Conservation (phyloP, 2,329 filamentous ascomycete species). For the Cladosporium oxysporum region DNA sequence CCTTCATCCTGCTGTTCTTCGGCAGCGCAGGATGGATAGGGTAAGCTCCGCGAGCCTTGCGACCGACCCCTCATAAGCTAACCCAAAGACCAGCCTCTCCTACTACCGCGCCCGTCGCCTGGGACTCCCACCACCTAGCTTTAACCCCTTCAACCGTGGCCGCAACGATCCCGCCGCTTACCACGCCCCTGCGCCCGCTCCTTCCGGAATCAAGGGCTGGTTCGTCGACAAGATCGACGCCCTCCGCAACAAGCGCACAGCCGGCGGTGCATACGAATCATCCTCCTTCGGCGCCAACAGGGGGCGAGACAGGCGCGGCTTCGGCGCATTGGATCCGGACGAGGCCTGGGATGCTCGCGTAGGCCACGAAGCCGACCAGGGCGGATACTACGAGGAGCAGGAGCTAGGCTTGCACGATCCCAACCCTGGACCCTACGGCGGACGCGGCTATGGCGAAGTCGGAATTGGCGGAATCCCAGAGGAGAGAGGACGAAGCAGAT, state of each 20-base stretch:
- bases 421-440: constrained; percentile 43
- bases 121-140: constrained; percentile 70
- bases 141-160: constrained; percentile 66
- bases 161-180: constrained; percentile 33
- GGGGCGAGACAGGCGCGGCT: constrained; percentile 43
- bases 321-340: constrained; percentile 74
- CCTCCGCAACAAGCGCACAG: constrained; percentile 66
- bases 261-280: constrained; percentile 52
- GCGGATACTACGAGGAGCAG: constrained; percentile 71
- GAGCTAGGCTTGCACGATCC: constrained; percentile 63
- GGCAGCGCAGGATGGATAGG: constrained; percentile 66
- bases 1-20: constrained; percentile 63
- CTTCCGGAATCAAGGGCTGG: constrained; percentile 71
- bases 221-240: constrained; percentile 65
- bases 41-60: constrained; percentile 26
- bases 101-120: constrained; percentile 72
- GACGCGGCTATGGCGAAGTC: constrained; percentile 37
- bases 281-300: constrained; percentile 35
- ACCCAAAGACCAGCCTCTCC: constrained; percentile 53
- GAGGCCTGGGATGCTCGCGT: constrained; percentile 84
- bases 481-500: constrained; percentile 49
- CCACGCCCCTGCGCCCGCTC: constrained; percentile 55
- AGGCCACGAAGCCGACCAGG: constrained; percentile 66
- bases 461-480: constrained; percentile 39
- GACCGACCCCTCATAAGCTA: constrained; percentile 3